Conservation (phyloP, 2,329 filamentous ascomycete species). For the Penicillium hordei region DNA sequence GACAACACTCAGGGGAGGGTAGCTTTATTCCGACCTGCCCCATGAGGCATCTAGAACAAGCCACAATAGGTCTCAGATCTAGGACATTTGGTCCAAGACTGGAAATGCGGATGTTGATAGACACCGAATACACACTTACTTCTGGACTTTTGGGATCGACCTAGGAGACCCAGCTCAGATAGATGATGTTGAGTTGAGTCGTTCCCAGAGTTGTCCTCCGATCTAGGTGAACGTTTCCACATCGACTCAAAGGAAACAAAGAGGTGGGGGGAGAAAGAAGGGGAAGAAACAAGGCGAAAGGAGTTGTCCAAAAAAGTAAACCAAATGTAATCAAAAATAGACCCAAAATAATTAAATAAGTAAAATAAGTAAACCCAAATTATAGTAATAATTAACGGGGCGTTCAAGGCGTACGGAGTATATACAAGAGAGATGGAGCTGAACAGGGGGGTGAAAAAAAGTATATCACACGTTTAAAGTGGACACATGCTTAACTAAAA, state of each 20-base stretch:
- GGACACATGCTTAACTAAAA: not conserved
- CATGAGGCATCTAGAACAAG: constrained; percentile 5
- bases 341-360: not conserved
- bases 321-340: not conserved
- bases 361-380: constrained; percentile 1
- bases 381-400: not conserved
- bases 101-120: not conserved
- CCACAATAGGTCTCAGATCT: constrained; percentile 20
- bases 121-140: constrained; percentile 14
- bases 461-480: not conserved
- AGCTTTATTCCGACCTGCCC: not conserved
- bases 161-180: constrained; percentile 38
- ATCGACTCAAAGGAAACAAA: constrained; percentile 28
- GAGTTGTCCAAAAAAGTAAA: constrained; percentile 1
- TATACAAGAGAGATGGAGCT: not conserved
- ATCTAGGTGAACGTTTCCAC: constrained; percentile 46
- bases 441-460: not conserved
- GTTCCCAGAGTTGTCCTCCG: constrained; percentile 40
- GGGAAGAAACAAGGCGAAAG: constrained; percentile 10
- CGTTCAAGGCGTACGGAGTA: not conserved
- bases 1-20: constrained; percentile 2
- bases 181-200: constrained; percentile 35
- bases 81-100: constrained; percentile 13
- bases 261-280: constrained; percentile 14
- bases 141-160: constrained; percentile 37